Evolutionary conservation across 83 land plant genomes (phyloP), one percentile per base, ranked within the genome.

Genomic region (Picea mariana): DNA sequence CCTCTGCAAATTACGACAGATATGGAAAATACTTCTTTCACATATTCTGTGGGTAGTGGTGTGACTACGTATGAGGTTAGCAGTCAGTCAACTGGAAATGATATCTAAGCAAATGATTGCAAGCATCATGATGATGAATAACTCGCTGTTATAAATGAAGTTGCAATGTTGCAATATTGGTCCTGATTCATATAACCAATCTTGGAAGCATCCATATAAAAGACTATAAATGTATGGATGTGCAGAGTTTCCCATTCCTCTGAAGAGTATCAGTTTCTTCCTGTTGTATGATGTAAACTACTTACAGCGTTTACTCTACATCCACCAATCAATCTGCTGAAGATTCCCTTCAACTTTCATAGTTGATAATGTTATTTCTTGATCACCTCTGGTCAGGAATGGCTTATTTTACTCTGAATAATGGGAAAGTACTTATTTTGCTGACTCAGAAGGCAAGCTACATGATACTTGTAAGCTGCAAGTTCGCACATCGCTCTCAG

Each of bases 1-100:
- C 77, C 91, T 20, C 81, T 92, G 26, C 86, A 83, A 42, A 44
- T 82, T 11, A 44, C 26, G 21, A 80, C 49, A 6, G 93, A 89
- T 62, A 75, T 79, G 21, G 71, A 72, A 26, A 18, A 34, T 13
- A 86, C 60, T 21, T 72, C 89, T 11, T 89, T 91, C 83, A 87
- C 86, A 6, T 87, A 81, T 75, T 78, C 77, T 20, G 93, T 83
- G 31, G 68, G 42, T 34, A 59, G n/a, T 60, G 64, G 64, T 27
- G 26, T 78, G 80, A 78, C 80, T 60, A 58, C 64, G 1, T 78
- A 17, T 60, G 80, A 78, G 23, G 58, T 34, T 78, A 23, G 26
- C 58, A 6, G 23, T 21, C 77, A 75, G 77, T 21, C 77, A 75
- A 12, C 15, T 3, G 77, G 42, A 75, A 75, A 75, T n/a, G 27